Conservation (phyloP, 768 basidiomycete species). For the Tulasnella sp. region DNA sequence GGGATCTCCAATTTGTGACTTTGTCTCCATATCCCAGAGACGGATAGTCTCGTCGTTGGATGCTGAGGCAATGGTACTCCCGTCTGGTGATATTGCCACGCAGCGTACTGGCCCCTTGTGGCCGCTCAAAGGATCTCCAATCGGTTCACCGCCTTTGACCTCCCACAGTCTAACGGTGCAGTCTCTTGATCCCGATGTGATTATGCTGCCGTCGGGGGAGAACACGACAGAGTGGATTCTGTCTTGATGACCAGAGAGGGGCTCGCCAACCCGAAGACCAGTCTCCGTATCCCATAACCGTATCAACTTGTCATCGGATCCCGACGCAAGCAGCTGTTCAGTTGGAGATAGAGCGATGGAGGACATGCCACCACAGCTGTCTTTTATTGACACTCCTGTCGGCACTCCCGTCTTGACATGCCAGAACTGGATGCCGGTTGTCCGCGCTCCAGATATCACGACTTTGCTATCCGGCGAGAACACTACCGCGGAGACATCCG, state of each 20-base stretch:
- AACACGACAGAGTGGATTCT: slow-evolving; percentile 32
- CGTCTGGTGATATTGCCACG: not conserved
- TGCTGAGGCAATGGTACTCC: not conserved
- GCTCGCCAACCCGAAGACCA: slow-evolving; percentile 21
- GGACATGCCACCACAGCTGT: not conserved
- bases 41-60: not conserved
- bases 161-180: slow-evolving; percentile 36
- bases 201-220: slow-evolving; percentile 31
- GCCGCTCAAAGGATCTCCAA: not conserved
- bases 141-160: not conserved
- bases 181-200: slow-evolving; percentile 33
- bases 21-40: slow-evolving; percentile 1
- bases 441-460: too few relatives aligned
- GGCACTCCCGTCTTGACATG: too few relatives aligned
- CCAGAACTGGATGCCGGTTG: too few relatives aligned
- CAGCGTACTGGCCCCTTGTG: not conserved
- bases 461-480: too few relatives aligned
- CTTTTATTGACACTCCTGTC: not conserved
- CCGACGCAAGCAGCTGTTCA: slow-evolving; percentile 31
- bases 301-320: slow-evolving; percentile 34
- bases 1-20: not conserved
- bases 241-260: slow-evolving; percentile 6
- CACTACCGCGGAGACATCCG: too few relatives aligned
- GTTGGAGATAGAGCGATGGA: slow-evolving; percentile 27
- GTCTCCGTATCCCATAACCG: slow-evolving; percentile 35